Evolutionary conservation across 2,329 filamentous ascomycete genomes (phyloP).

Genomic region (Penicillium crustosum): DNA sequence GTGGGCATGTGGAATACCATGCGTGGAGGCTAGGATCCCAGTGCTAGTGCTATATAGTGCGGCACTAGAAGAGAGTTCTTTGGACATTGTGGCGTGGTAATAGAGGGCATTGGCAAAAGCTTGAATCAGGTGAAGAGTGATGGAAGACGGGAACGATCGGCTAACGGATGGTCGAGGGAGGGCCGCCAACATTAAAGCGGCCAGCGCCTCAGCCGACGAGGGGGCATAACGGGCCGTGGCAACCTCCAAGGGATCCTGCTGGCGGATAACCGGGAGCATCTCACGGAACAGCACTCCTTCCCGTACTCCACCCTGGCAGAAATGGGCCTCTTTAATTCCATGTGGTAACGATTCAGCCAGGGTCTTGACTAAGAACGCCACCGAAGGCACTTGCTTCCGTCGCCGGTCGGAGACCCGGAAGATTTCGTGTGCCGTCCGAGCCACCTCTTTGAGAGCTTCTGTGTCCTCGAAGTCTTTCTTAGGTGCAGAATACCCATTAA

Average conservation of each 20-base stretch:
- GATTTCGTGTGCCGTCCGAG: conserved; percentile 34
- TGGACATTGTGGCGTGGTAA: conserved; percentile 33
- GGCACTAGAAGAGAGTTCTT: conserved; percentile 33
- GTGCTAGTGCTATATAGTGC: conserved; percentile 36
- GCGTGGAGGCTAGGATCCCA: conserved; percentile 34
- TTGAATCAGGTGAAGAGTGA: conserved; percentile 30
- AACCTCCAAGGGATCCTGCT: conserved; percentile 65
- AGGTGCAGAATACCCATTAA: conserved; percentile 70
- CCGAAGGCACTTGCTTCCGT: conserved; percentile 77
- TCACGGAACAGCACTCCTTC: conserved; percentile 74
- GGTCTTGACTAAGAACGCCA: conserved; percentile 72
- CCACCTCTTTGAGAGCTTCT: conserved; percentile 27
- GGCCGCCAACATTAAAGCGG: conserved; percentile 49
- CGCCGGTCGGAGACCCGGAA: conserved; percentile 78
- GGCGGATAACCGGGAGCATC: conserved; percentile 59
- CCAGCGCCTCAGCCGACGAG: conserved; percentile 48
- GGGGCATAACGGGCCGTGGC: conserved; percentile 56
- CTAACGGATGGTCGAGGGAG: conserved; percentile 40
- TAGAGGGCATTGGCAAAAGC: conserved; percentile 37
- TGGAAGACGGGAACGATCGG: conserved; percentile 26
- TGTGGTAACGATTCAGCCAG: conserved; percentile 65
- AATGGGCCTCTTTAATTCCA: conserved; percentile 69
- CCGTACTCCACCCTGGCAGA: conserved; percentile 81
- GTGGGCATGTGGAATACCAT: conserved; percentile 36
- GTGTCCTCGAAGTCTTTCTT: conserved; percentile 34